Percentiles rank a stretch among this genome's conserved stretches.
phyloP scores from a whole-genome alignment of 768 basidiomycete genomes.

The Termitomyces sp. region DNA sequence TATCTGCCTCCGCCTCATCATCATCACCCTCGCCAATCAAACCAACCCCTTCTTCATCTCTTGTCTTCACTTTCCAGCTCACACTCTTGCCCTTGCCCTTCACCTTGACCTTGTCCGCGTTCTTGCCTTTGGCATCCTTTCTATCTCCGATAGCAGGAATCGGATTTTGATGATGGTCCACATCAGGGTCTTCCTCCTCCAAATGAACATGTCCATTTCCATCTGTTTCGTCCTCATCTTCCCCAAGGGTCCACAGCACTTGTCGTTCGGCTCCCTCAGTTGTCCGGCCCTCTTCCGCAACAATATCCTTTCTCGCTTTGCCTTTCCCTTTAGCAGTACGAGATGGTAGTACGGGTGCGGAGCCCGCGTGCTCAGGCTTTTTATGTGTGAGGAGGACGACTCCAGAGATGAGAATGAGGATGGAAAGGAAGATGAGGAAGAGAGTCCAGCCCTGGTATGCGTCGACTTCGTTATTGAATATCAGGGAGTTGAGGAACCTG shows the following conservation, averaged over 20 bases:
- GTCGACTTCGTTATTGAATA: slow-evolving; percentile 82
- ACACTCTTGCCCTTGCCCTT: slow-evolving; percentile 7
- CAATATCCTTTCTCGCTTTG: slow-evolving; percentile 10
- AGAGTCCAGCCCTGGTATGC: slow-evolving; percentile 88
- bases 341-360: slow-evolving; percentile 26
- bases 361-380: slow-evolving; percentile 59
- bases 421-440: slow-evolving; percentile 83
- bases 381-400: slow-evolving; percentile 94
- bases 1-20: slow-evolving; percentile 27
- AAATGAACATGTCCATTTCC: slow-evolving; percentile 9
- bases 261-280: slow-evolving; percentile 27
- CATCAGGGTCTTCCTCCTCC: slow-evolving; percentile 37
- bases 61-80: slow-evolving; percentile 8
- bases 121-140: background rate
- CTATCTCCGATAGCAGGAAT: slow-evolving; percentile 18
- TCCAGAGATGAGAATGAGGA: slow-evolving; percentile 80
- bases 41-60: slow-evolving; percentile 35
- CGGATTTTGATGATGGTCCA: slow-evolving; percentile 38
- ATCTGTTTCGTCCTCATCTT: slow-evolving; percentile 47
- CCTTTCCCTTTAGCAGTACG: slow-evolving; percentile 18
- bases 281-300: slow-evolving; percentile 15
- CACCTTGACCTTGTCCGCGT: slow-evolving; percentile 1
- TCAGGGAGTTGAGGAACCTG: slow-evolving; percentile 46
- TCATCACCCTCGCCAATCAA: slow-evolving; percentile 33
- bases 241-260: slow-evolving; percentile 67